phyloP scores from a whole-genome alignment of 2,329 filamentous ascomycete genomes.

The Orbilia ellipsospora region DNA sequence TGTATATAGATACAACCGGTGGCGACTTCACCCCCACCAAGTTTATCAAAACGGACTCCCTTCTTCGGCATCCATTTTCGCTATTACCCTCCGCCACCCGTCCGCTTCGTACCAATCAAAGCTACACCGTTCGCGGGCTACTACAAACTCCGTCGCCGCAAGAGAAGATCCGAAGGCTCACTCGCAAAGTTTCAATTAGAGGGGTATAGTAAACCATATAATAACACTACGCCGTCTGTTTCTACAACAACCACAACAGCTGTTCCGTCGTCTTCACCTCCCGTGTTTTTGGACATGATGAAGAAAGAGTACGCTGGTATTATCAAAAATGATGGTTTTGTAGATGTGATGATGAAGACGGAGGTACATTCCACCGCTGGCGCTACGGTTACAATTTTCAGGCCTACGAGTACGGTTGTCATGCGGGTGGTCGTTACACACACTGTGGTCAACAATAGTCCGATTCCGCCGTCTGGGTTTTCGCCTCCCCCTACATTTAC shows the following conservation, averaged over 20 bases:
- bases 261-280: background rate
- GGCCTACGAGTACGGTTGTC: too few species aligned
- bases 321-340: background rate
- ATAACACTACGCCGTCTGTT: background rate
- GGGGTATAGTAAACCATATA: background rate
- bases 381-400: too few species aligned
- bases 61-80: slow-evolving; percentile 43
- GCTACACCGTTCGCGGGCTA: slow-evolving; percentile 16
- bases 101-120: background rate
- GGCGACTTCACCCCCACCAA: too few species aligned
- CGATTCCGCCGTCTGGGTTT: too few species aligned
- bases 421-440: too few species aligned
- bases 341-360: too few species aligned
- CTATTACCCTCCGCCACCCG: slow-evolving; percentile 6
- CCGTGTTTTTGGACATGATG: background rate
- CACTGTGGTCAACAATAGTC: too few species aligned
- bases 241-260: too few species aligned
- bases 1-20: too few species aligned
- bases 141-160: slow-evolving; percentile 19
- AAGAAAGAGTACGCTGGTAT: background rate
- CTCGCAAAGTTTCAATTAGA: background rate
- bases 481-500: too few species aligned
- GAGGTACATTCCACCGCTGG: too few species aligned
- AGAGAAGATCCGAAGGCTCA: background rate
- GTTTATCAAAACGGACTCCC: background rate